A percentile compares a stretch with the other conserved stretches of the same genome.
phyloP scores from a whole-genome alignment of 2,329 filamentous ascomycete genomes.

The Aspergillus fischeri region DNA sequence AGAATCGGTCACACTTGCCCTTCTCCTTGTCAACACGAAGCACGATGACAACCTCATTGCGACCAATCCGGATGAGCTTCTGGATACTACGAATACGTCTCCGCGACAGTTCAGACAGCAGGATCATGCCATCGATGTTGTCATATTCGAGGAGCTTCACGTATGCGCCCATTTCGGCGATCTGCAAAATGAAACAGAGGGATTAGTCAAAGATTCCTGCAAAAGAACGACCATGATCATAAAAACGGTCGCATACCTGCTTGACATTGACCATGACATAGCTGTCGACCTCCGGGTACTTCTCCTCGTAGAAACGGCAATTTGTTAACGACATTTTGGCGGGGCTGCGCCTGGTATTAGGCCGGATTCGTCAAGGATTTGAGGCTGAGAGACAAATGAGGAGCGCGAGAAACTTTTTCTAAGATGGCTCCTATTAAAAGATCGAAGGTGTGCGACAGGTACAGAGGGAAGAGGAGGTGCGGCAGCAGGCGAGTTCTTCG shows the following conservation, averaged over 20 bases:
- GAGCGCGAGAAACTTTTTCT: not conserved
- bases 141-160: conserved; percentile 99
- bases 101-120: conserved; percentile 94
- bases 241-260: conserved; percentile 57
- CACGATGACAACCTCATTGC: conserved; percentile 97
- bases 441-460: conserved; percentile 10
- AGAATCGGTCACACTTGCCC: conserved; percentile 48
- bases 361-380: conserved; percentile 5
- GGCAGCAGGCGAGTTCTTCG: conserved; percentile 14
- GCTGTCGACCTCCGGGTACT: conserved; percentile 96
- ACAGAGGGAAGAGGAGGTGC: conserved; percentile 6
- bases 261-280: conserved; percentile 99
- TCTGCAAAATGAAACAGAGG: conserved; percentile 49
- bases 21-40: conserved; percentile 99
- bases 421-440: conserved; percentile 8
- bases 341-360: conserved; percentile 36
- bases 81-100: conserved; percentile 98
- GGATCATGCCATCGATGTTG: conserved; percentile 99
- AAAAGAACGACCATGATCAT: not conserved
- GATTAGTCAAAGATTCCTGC: conserved; percentile 10
- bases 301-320: conserved; percentile 96
- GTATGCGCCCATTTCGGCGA: conserved; percentile 99
- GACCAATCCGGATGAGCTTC: conserved; percentile 95
- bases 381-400: not conserved
- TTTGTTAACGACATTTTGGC: conserved; percentile 90